Conservation (phyloP, 345 rosid species). For the Eucalyptus regnans region DNA sequence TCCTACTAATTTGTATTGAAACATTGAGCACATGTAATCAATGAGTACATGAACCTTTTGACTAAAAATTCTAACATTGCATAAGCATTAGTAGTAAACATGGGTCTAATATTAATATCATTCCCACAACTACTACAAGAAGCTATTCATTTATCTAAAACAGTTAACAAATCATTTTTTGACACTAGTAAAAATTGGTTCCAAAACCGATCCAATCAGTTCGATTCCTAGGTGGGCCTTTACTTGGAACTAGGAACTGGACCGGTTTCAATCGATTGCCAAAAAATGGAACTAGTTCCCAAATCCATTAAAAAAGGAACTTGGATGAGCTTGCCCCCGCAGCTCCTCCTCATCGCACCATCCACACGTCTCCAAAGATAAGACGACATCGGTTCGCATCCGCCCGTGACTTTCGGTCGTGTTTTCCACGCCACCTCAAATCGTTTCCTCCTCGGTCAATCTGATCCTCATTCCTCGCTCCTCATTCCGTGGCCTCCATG, state of each 20-base stretch:
- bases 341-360: not conserved
- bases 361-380: not conserved
- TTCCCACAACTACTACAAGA: too few relatives aligned
- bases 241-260: rapidly evolving
- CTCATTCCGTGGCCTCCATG: not conserved
- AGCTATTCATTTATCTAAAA: too few relatives aligned
- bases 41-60: rapidly evolving
- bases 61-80: too few relatives aligned
- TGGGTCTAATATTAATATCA: too few relatives aligned
- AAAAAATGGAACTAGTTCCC: too few relatives aligned
- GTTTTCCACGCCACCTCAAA: not conserved
- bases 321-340: not conserved
- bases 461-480: not conserved
- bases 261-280: rapidly evolving
- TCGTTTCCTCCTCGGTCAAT: not conserved
- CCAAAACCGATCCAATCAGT: too few relatives aligned
- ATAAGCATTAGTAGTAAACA: too few relatives aligned
- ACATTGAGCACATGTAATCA: too few relatives aligned
- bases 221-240: rapidly evolving
- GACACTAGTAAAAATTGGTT: too few relatives aligned
- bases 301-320: rapidly evolving
- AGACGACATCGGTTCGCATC: not conserved
- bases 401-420: not conserved
- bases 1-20: too few relatives aligned
- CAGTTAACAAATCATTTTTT: too few relatives aligned